These are phyloP conservation scores for Wickerhamomyces hampshirensis DNA, from an alignment of 805 yeast genomes.

Conservation along the genomic window DNA sequence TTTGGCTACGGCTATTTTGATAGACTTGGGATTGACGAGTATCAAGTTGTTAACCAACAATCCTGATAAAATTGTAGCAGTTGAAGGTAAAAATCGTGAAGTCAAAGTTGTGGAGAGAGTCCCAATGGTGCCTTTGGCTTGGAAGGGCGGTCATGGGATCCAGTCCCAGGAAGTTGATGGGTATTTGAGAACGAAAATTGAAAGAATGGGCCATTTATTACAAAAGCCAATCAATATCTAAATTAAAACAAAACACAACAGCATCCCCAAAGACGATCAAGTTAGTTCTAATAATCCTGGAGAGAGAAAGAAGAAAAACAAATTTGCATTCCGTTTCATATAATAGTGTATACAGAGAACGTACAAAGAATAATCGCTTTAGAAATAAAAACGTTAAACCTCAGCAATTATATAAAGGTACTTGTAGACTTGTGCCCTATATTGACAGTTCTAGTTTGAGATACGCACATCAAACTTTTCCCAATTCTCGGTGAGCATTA, in stretches of 20 bases:
- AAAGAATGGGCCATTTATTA: conserved; percentile 94
- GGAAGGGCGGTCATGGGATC: conserved; percentile 67
- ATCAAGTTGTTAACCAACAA: conserved; percentile 86
- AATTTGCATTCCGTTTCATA: not conserved
- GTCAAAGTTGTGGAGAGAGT: conserved; percentile 82
- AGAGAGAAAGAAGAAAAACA: not conserved
- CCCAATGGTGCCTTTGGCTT: conserved; percentile 95
- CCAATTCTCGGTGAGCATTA: too few species aligned
- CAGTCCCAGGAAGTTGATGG: conserved; percentile 86
- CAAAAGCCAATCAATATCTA: conserved; percentile 35
- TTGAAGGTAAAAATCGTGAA: conserved; percentile 76
- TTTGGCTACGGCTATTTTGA: conserved; percentile 85
- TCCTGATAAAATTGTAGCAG: conserved; percentile 94
- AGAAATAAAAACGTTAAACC: too few species aligned
- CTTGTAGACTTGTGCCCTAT: too few species aligned
- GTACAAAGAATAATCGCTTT: too few species aligned
- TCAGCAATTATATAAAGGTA: too few species aligned
- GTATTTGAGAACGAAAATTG: conserved; percentile 87
- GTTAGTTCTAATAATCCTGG: too few species aligned
- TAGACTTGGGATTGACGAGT: conserved; percentile 71
- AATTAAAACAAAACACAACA: too few species aligned
- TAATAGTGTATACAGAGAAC: too few species aligned
- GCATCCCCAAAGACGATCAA: too few species aligned
- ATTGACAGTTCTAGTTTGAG: too few species aligned
- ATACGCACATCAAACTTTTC: too few species aligned